Evolutionary conservation across 495 filamentous ascomycete species (phyloP).

Genomic region (Elasticomyces elasticus): DNA sequence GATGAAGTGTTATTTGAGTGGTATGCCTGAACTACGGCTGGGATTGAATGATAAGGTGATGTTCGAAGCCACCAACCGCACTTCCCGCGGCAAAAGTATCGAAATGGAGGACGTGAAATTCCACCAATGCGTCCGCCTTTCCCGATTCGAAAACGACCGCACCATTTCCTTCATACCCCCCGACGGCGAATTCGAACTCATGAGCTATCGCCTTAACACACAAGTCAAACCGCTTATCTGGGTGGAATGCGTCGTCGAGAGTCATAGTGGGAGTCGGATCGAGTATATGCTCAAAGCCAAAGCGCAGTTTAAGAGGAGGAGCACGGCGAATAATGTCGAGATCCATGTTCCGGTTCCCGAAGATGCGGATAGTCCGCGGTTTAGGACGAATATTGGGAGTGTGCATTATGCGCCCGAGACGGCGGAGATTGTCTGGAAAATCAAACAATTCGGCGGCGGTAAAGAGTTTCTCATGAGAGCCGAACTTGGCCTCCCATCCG

Average conservation of each 20-base stretch:
- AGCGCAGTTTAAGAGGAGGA: conserved; percentile 96
- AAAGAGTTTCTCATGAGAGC: conserved; percentile 99
- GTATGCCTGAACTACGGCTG: conserved; percentile 93
- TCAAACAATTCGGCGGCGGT: conserved; percentile 96
- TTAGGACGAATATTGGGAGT: conserved; percentile 92
- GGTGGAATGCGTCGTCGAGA: conserved; percentile 97
- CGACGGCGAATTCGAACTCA: conserved; percentile 97
- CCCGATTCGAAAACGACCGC: conserved; percentile 94
- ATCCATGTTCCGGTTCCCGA: conserved; percentile 96
- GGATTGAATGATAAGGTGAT: conserved; percentile 99
- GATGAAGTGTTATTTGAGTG: conserved; percentile 99
- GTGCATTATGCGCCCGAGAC: conserved; percentile 99
- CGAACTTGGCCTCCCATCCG: conserved; percentile 88
- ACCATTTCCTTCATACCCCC: conserved; percentile 99
- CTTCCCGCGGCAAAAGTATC: conserved; percentile 90
- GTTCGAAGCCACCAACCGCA: conserved; percentile 96
- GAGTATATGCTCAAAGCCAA: conserved; percentile 99
- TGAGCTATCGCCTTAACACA: conserved; percentile 98
- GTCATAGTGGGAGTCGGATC: conserved; percentile 84
- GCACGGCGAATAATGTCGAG: conserved; percentile 97
- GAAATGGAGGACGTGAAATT: conserved; percentile 99
- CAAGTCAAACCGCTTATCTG: conserved; percentile 98
- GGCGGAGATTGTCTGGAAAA: conserved; percentile 98
- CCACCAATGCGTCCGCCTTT: conserved; percentile 94
- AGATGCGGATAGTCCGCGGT: conserved; percentile 91